Evolutionary conservation across 768 basidiomycete genomes (phyloP).

Genomic region (Lanmaoa pseudosensibilis): DNA sequence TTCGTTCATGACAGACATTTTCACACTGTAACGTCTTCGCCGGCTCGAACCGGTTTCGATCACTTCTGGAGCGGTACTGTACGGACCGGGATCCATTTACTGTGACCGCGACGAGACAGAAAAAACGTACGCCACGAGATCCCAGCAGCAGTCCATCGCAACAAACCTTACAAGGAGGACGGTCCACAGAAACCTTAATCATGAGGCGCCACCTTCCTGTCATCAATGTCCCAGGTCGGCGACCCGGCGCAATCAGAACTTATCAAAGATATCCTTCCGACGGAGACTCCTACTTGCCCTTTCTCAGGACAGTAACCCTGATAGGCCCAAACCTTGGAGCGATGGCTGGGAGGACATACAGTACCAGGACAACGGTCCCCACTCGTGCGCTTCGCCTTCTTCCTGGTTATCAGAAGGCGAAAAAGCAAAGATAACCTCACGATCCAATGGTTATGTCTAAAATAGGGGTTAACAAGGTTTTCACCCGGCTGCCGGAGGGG

Average conservation of each 20-base stretch:
- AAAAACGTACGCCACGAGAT: background rate
- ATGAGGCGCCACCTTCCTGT: no score
- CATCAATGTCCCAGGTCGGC: background rate
- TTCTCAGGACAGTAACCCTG: slow-evolving; percentile 1
- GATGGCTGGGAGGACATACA: background rate
- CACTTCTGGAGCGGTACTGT: background rate
- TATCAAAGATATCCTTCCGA: background rate
- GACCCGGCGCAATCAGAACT: background rate
- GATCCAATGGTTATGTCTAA: slow-evolving; percentile 7
- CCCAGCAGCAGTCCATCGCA: background rate
- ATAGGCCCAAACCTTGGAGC: background rate
- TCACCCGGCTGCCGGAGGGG: background rate
- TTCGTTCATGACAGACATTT: background rate
- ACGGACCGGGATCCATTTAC: background rate
- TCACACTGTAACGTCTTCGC: background rate
- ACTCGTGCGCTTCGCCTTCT: background rate
- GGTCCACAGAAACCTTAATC: background rate
- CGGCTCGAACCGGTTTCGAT: background rate
- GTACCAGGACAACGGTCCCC: background rate
- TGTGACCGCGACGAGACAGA: background rate
- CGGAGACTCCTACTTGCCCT: background rate
- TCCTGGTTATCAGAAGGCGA: background rate
- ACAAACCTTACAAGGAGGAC: background rate
- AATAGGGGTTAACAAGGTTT: slow-evolving; percentile 12
- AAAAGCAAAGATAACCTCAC: background rate